Percentiles rank a stretch among this genome's conserved stretches.
These are phyloP conservation scores for Sporothrix sp. DNA, from an alignment of 2,329 filamentous ascomycete genomes.

Conservation along the genomic window DNA sequence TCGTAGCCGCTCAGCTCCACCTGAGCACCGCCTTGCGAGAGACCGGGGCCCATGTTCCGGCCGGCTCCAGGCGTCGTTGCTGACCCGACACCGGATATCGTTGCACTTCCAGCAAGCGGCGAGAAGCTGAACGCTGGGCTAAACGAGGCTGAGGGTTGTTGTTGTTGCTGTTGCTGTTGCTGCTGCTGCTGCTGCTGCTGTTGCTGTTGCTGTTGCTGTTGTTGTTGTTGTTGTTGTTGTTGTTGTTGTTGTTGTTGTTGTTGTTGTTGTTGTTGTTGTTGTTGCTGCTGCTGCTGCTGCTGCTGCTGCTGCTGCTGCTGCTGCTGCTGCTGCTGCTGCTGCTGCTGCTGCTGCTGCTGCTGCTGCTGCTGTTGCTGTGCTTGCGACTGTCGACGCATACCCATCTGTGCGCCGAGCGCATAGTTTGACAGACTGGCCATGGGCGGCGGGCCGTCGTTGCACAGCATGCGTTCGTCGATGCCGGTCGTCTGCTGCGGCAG, in stretches of 20 bases:
- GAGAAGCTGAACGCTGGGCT: constrained; percentile 21
- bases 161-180: constrained; percentile 8
- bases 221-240: constrained; percentile 17
- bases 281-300: constrained; percentile 20
- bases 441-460: not conserved
- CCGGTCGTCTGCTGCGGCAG: not conserved
- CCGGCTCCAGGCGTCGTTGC: not conserved
- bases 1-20: constrained; percentile 35
- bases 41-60: not conserved
- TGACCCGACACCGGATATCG: not conserved
- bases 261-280: not conserved
- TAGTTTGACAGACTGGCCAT: not conserved
- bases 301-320: not conserved
- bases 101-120: not conserved
- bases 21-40: not conserved
- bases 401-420: not conserved
- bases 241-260: constrained; percentile 18
- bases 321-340: constrained; percentile 20
- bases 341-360: not conserved
- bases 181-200: constrained; percentile 19
- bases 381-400: constrained; percentile 11
- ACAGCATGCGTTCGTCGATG: not conserved
- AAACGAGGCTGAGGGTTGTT: constrained; percentile 16
- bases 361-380: constrained; percentile 20
- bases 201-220: too few relatives aligned